Base-by-base conservation (phyloP, 768 basidiomycete species). In the Psilocybe azurescens region DNA sequence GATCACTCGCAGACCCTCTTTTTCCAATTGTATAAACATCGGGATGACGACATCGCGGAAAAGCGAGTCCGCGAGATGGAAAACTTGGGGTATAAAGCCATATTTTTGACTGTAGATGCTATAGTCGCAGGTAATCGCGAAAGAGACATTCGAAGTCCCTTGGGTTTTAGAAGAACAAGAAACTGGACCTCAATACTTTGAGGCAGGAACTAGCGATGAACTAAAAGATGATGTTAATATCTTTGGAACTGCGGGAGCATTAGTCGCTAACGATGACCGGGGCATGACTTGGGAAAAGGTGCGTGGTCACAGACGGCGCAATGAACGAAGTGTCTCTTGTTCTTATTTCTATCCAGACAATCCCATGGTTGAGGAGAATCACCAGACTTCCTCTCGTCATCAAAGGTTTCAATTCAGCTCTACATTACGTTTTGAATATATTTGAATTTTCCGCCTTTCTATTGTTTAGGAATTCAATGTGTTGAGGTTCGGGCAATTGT, bases 91-190 rank as follows among this genome's bases (percentile, higher is more conserved):
- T 96, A 91, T 75, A 93, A 89, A 52, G 94, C 92, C 0, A 91
- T 98, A 61, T 94, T 94, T 73, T 79, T 98, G 58, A 97, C 95
- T 2, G 95, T 97, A 2, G 95, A 98, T 74, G 91, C 93, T 0
- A 80, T 93, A n/a, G 86, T 90, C 44, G 80, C 89, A 2, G 90
- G 92, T 8, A 95, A 94, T 67, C 83, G 94, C 50, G 93, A 94
- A 73, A 77, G 82, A 58, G 93, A 94, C 68, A 85, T 86, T 46
- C 83, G 85, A 58, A 84, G 82, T 60, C 84, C 84, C 86, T 10
- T 89, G 81, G 82, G 62, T 73, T 24, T 60, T 78, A n/a, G 88
- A 87, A 67, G 89, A 84, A 46, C 75, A 83, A 57, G 87, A 89
- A 69, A 75, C 70, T 41, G 80, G 79, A 51, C 60, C 60, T 10